These are phyloP conservation scores for Akanthomyces muscarius DNA, from an alignment of 2,329 filamentous ascomycete species.

Conservation along the genomic window DNA sequence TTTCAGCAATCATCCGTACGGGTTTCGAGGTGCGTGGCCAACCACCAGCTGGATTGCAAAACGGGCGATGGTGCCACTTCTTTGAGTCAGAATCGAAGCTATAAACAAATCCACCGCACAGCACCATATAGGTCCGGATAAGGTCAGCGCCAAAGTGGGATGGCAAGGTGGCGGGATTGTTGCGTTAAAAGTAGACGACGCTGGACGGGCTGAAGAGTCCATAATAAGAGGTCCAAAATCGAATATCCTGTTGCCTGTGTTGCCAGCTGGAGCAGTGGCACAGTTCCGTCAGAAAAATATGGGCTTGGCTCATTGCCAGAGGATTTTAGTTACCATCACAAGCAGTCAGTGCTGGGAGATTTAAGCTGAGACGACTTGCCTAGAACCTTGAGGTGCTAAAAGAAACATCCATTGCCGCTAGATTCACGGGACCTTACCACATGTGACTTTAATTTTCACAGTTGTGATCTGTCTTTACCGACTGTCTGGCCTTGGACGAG, in stretches of 20 bases:
- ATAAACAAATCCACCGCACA: neutral
- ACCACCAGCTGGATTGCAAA: slow-evolving; percentile 7
- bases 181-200: neutral
- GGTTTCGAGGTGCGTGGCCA: neutral
- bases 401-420: no score
- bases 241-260: neutral
- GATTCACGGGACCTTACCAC: no score
- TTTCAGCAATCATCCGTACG: neutral
- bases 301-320: neutral
- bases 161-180: neutral
- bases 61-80: neutral
- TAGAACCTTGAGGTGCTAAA: neutral
- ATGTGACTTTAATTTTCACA: no score
- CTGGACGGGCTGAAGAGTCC: neutral
- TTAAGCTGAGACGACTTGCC: neutral
- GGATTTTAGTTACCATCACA: neutral
- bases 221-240: neutral
- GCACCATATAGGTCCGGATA: neutral
- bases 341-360: neutral
- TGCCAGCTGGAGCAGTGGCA: neutral
- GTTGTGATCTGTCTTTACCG: no score
- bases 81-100: neutral
- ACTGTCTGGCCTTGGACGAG: neutral
- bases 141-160: neutral
- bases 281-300: no score